These are phyloP conservation scores for Aspergillus avenaceus DNA, from an alignment of 495 filamentous ascomycete species.

Conservation along the genomic window DNA sequence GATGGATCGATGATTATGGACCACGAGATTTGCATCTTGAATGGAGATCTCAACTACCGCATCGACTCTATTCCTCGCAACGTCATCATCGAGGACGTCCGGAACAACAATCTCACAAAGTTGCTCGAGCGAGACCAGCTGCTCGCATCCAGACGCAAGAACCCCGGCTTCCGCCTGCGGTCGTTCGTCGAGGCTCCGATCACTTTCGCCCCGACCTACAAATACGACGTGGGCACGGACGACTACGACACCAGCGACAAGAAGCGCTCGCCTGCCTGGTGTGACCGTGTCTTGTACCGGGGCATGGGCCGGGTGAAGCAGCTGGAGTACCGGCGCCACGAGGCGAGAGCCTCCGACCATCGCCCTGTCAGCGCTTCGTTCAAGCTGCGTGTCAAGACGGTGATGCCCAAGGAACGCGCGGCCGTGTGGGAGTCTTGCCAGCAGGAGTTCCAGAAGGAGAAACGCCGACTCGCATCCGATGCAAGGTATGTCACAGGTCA, in stretches of 20 bases:
- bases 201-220: constrained; percentile 92
- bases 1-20: constrained; percentile 96
- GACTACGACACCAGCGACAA: constrained; percentile 94
- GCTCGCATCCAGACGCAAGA: constrained; percentile 77
- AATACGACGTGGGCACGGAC: constrained; percentile 94
- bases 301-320: constrained; percentile 81
- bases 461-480: constrained; percentile 57
- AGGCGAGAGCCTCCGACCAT: constrained; percentile 87
- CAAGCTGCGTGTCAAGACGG: constrained; percentile 73
- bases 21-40: constrained; percentile 92
- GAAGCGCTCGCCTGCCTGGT: constrained; percentile 94
- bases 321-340: constrained; percentile 81
- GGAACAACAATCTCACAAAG: constrained; percentile 74
- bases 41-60: constrained; percentile 96
- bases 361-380: constrained; percentile 86
- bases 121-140: constrained; percentile 94
- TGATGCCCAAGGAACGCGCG: constrained; percentile 60
- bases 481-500: constrained; percentile 52
- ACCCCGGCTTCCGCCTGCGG: constrained; percentile 81
- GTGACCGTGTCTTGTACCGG: constrained; percentile 85
- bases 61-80: constrained; percentile 96
- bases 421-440: constrained; percentile 66
- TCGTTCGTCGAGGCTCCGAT: constrained; percentile 84
- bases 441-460: constrained; percentile 65
- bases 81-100: constrained; percentile 79